Percentiles rank a stretch among this genome's conserved stretches.
These are phyloP conservation scores for Solanum chmielewskii DNA, from an alignment of 257 asterid genomes.

Conservation along the genomic window DNA sequence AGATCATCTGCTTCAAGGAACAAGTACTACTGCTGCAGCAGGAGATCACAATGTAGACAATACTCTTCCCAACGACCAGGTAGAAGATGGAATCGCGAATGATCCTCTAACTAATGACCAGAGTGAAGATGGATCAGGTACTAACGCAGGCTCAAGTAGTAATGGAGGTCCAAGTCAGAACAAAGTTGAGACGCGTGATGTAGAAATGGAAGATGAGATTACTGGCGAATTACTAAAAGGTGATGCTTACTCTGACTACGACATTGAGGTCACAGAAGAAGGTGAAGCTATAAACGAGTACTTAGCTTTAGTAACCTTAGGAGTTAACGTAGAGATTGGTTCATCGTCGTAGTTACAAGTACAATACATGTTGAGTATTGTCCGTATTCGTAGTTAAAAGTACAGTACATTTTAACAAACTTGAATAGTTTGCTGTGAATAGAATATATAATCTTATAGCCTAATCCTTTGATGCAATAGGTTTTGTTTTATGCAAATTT, in stretches of 20 bases:
- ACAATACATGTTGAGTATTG: not conserved
- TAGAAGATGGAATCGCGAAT: not conserved
- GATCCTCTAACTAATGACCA: not conserved
- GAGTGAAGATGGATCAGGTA: not conserved
- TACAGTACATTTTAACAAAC: not conserved
- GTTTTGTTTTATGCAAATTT: not conserved
- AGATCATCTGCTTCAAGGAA: conserved; percentile 28
- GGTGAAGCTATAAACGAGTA: conserved; percentile 85
- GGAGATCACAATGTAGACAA: not conserved
- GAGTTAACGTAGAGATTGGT: not conserved
- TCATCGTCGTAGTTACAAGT: not conserved
- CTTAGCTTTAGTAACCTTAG: conserved; percentile 34
- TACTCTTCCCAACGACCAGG: not conserved
- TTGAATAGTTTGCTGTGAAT: not conserved
- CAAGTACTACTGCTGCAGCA: conserved; percentile 6
- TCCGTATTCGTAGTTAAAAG: not conserved
- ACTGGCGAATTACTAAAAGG: conserved; percentile 50
- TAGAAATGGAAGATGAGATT: conserved; percentile 73
- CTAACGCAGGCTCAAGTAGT: conserved; percentile 4
- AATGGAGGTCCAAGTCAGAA: conserved; percentile 12
- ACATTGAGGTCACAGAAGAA: conserved; percentile 65
- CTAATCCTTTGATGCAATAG: not conserved
- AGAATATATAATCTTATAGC: not conserved
- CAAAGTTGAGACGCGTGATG: conserved; percentile 30
- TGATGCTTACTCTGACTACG: conserved; percentile 79